Base-by-base conservation (phyloP, 345 rosid genomes). In the Noccaea caerulescens region DNA sequence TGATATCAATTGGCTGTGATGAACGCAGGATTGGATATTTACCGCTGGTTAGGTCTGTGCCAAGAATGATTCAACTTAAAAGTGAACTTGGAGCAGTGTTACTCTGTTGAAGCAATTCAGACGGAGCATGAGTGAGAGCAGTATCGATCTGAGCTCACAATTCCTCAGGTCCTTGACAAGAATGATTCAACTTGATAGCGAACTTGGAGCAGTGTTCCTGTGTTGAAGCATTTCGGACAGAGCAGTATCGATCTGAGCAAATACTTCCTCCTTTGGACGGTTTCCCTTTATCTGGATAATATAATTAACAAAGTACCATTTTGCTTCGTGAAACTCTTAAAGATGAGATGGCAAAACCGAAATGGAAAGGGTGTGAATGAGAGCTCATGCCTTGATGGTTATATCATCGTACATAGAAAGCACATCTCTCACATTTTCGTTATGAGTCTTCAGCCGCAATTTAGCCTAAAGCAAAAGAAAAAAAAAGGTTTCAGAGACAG, bases 391-490 rank as follows among this genome's bases (percentile, higher is more conserved):
- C 97, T 91, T 86, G 42, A 91, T 58, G 8, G 92, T 86, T 64
- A 91, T 78, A 68, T 87, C 91, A 47, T 85, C 80, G 75, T 83
- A 93, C 82, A 86, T 67, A 6, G 97, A 85, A 66, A 93, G 97
- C 64, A 93, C 98, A 33, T 86, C 91, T 51, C 81, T 91, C 77
- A 91, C 92, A 55, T 93, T 93, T 66, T 84, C 84, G 76, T 84
- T 79, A 81, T 91, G 96, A 25, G 97, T 91, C 59, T 11, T 72
- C 66, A 93, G 76, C 58, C 95, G 89, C 82, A 93, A 68, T 83
- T 89, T 91, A 72, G 87, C 97, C 97, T 93, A 72, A 14, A 79
- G 8, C 38, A 4, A 3, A 69, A 68, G 34, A 8, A 11, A 27
- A 63, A 49, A 11, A 6, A 12, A 4, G 23, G 23, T 20, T 20